Evolutionary conservation across 305 asterid species (phyloP).

Genomic region (Rubia tinctorum): DNA sequence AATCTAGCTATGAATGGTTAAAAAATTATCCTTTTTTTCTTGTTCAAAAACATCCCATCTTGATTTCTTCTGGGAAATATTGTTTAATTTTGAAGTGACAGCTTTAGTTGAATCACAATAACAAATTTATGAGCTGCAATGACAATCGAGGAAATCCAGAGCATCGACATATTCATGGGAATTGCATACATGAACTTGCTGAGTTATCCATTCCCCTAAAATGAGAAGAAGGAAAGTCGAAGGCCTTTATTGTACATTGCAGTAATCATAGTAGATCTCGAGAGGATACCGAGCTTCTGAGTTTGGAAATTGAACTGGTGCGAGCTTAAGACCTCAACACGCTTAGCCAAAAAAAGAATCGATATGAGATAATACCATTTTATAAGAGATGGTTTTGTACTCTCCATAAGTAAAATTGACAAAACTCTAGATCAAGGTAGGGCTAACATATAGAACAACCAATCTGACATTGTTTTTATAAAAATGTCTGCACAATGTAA

Average conservation of each 20-base stretch:
- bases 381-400: conserved; percentile 7
- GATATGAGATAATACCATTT: conserved; percentile 40
- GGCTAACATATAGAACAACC: too few species aligned
- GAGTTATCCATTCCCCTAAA: conserved; percentile 60
- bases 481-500: conserved; percentile 43
- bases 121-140: conserved; percentile 30
- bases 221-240: conserved; percentile 41
- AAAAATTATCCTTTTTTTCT: too few species aligned
- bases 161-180: too few species aligned
- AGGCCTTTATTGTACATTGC: conserved; percentile 58
- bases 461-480: conserved; percentile 39
- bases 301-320: conserved; percentile 61
- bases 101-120: too few species aligned
- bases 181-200: conserved; percentile 35
- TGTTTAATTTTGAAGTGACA: too few species aligned
- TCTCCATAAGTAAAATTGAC: not conserved
- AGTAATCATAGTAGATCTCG: conserved; percentile 45
- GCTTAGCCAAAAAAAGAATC: conserved; percentile 38
- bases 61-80: too few species aligned
- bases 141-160: too few species aligned
- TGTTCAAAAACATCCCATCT: too few species aligned
- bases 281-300: conserved; percentile 57
- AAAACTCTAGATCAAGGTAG: too few species aligned
- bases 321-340: conserved; percentile 46
- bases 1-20: too few species aligned